These are phyloP conservation scores for Urochloa ruziziensis DNA, from an alignment of 176 grass and related monocot species.

Conservation along the genomic window DNA sequence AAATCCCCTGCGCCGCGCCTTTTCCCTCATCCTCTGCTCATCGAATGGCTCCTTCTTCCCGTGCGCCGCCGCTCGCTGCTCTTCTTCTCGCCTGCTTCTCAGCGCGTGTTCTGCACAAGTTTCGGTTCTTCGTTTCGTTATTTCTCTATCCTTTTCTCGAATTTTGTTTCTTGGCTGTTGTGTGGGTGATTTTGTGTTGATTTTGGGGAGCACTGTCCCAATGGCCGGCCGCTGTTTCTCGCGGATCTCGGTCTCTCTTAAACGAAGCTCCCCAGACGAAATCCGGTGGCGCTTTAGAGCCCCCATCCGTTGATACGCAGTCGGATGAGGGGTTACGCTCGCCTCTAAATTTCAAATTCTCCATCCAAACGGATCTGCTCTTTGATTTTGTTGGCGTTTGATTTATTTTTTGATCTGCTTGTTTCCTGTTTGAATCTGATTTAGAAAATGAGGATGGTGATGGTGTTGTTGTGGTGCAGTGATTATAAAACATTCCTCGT, in stretches of 20 bases:
- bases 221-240: background rate
- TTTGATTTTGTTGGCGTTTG: background rate
- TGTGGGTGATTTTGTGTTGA: background rate
- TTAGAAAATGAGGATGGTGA: background rate
- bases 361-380: rapidly evolving
- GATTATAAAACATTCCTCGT: constrained; percentile 72
- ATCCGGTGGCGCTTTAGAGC: constrained; percentile 60
- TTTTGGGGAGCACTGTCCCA: constrained; percentile 19
- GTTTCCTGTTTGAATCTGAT: too few relatives aligned
- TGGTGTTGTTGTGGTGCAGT: background rate
- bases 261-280: constrained; percentile 21
- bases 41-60: background rate
- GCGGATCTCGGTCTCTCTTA: background rate
- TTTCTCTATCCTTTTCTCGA: background rate
- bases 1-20: background rate
- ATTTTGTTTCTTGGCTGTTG: too few relatives aligned
- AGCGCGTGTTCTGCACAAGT: background rate
- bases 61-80: background rate
- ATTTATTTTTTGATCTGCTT: background rate
- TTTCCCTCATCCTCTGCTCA: background rate
- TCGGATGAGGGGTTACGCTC: constrained; percentile 55
- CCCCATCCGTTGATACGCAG: constrained; percentile 24
- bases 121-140: background rate
- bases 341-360: constrained; percentile 36
- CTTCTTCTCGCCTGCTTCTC: background rate